These are phyloP conservation scores for Akanthomyces dipterigenus DNA, from an alignment of 2,329 filamentous ascomycete species.

Conservation along the genomic window DNA sequence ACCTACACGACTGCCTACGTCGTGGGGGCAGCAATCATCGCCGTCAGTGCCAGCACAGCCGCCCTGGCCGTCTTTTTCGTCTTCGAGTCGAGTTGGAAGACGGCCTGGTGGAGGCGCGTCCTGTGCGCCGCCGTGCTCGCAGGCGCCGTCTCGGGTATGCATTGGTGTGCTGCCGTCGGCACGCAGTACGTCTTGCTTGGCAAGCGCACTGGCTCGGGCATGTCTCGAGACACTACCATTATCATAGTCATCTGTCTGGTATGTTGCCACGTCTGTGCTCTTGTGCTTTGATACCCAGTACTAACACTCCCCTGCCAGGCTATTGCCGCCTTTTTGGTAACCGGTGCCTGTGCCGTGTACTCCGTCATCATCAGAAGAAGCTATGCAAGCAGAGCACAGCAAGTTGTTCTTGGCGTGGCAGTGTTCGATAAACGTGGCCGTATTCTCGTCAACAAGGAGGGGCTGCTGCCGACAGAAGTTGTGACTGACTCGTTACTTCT, in stretches of 20 bases:
- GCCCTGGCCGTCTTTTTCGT: constrained; percentile 73
- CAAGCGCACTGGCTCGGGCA: constrained; percentile 26
- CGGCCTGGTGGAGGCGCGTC: constrained; percentile 67
- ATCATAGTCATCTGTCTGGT: constrained; percentile 63
- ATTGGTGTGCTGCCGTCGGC: constrained; percentile 71
- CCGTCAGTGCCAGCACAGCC: constrained; percentile 61
- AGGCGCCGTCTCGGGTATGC: constrained; percentile 75
- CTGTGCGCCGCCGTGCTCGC: constrained; percentile 63
- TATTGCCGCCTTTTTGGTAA: constrained; percentile 52
- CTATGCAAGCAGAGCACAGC: constrained; percentile 53
- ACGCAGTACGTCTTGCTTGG: constrained; percentile 56
- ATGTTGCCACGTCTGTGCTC: not conserved
- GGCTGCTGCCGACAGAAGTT: constrained; percentile 63
- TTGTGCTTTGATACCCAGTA: not conserved
- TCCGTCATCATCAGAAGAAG: constrained; percentile 45
- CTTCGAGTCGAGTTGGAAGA: constrained; percentile 68
- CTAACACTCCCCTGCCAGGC: constrained; percentile 20
- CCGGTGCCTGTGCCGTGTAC: constrained; percentile 49
- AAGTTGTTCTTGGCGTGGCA: constrained; percentile 52
- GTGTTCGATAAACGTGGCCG: constrained; percentile 61
- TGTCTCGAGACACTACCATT: constrained; percentile 58
- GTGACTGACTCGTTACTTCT: constrained; percentile 74
- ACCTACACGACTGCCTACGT: constrained; percentile 54
- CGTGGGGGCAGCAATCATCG: constrained; percentile 63
- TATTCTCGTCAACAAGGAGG: constrained; percentile 63